Evolutionary conservation across 2,329 filamentous ascomycete species (phyloP), one percentile per base, ranked within the genome.

Genomic region (Exserohilum rostratum): DNA sequence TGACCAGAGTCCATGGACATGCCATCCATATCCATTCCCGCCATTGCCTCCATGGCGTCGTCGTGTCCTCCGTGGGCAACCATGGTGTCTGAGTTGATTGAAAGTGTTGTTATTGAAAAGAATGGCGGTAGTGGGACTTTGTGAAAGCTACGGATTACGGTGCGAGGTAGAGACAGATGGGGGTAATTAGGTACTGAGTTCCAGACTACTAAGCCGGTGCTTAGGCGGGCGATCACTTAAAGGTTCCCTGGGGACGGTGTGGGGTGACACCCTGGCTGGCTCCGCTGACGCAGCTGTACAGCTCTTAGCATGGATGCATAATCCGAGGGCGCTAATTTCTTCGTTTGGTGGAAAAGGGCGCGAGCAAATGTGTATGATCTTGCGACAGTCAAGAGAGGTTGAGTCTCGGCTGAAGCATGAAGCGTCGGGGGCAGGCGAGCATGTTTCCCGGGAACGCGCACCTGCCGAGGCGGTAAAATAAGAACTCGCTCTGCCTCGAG

Each of bases 1-100:
- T 58, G 56, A 12, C 46, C 20, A 17, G 60, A 59, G 43, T 46
- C 63, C 33, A 56, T 60, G 30, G 58, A 52, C 60, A 62, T 67
- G 20, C 53, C 61, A 46, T 50, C 53, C 60, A 61, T 64, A 20
- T 64, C 55, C 37, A 58, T 60, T 18, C 48, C 40, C 12, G 44
- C 55, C 18, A 53, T 25, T 29, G 29, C 20, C 42, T 13, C 34
- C 34, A 35, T 35, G 34, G 25, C 10, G 25, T 43, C 52, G 30
- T 71, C 68, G 52, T 67, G 58, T 38, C 61, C 68, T 57, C 58
- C 67, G 60, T 73, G 70, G 50, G 71, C 69, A 42, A 72, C 72
- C 70, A 73, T 74, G 43, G 43, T 61, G 50, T 37, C 40, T 34
- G 22, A 55, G 40, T 44, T 56, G 39, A 43, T 22, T 34, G 46